Conservation (phyloP, 148 eudicot genomes). For the Chenopodium album region DNA sequence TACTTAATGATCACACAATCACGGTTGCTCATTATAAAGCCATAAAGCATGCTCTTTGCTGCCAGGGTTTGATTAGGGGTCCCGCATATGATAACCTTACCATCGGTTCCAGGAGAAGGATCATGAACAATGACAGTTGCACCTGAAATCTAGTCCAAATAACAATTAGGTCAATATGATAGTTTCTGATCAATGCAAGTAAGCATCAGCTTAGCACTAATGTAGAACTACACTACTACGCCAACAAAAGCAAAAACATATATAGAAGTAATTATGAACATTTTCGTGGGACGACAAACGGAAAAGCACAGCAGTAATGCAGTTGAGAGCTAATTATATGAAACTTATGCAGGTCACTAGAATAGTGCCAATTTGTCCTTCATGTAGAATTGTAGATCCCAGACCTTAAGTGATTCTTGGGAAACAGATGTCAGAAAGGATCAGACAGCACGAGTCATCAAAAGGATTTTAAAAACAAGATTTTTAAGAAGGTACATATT, state of each 20-base stretch:
- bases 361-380: not conserved
- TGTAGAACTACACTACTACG: not conserved
- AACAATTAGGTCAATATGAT: not conserved
- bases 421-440: not conserved
- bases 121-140: slow-evolving; percentile 24
- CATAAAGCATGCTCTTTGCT: slow-evolving; percentile 16
- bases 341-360: not conserved
- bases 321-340: not conserved
- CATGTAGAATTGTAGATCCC: not conserved
- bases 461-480: not conserved
- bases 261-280: not conserved
- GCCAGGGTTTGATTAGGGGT: slow-evolving; percentile 21
- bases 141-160: slow-evolving; percentile 13
- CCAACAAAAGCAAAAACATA: not conserved
- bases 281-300: not conserved
- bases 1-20: slow-evolving; percentile 3
- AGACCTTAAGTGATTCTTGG: not conserved
- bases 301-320: not conserved
- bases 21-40: slow-evolving; percentile 2
- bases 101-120: slow-evolving; percentile 21
- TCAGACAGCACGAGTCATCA: too few species aligned
- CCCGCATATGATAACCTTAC: slow-evolving; percentile 21
- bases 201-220: not conserved
- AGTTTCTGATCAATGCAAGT: not conserved
- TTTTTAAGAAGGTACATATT: not conserved